Conservation (phyloP, 2,329 filamentous ascomycete genomes). For the Fonsecaea monophora region DNA sequence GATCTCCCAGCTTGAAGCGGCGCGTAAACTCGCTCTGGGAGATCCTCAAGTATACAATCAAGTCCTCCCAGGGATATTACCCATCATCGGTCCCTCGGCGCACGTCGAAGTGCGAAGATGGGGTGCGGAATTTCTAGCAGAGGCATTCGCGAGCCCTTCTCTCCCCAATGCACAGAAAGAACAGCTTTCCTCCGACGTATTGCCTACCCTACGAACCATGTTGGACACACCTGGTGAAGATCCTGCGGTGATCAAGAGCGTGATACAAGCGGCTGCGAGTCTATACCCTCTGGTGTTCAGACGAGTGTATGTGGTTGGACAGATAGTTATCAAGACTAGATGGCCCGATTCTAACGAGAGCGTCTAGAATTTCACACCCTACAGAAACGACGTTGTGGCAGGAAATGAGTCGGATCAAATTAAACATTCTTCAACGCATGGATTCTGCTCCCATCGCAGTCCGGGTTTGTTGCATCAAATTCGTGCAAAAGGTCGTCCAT, state of each 20-base stretch:
- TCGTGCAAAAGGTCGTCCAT: slow-evolving; percentile 89
- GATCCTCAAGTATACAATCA: slow-evolving; percentile 89
- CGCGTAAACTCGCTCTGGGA: slow-evolving; percentile 84
- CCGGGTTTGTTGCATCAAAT: slow-evolving; percentile 95
- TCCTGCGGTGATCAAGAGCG: slow-evolving; percentile 78
- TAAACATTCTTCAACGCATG: slow-evolving; percentile 86
- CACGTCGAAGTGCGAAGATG: slow-evolving; percentile 86
- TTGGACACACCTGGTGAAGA: slow-evolving; percentile 78
- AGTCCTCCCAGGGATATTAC: slow-evolving; percentile 91
- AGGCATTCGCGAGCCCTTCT: slow-evolving; percentile 93
- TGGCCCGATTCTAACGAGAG: slow-evolving; percentile 24
- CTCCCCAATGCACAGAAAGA: slow-evolving; percentile 79
- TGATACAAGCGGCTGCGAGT: slow-evolving; percentile 87
- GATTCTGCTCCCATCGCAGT: slow-evolving; percentile 77
- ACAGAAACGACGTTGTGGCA: slow-evolving; percentile 85
- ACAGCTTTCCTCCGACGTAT: slow-evolving; percentile 74
- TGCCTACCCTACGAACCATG: slow-evolving; percentile 76
- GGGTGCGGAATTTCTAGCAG: slow-evolving; percentile 94
- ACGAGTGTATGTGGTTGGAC: slow-evolving; percentile 78
- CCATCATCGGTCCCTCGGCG: slow-evolving; percentile 79
- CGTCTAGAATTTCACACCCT: slow-evolving; percentile 78
- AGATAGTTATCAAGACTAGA: slow-evolving; percentile 1
- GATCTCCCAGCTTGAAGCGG: slow-evolving; percentile 85
- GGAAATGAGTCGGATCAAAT: slow-evolving; percentile 85
- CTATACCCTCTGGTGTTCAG: slow-evolving; percentile 91